A percentile compares a stretch with the other conserved stretches of the same genome.
These are phyloP conservation scores for Neoconidiobolus thromboides DNA, from an alignment of 371 early-diverging fungal species.

Conservation along the genomic window DNA sequence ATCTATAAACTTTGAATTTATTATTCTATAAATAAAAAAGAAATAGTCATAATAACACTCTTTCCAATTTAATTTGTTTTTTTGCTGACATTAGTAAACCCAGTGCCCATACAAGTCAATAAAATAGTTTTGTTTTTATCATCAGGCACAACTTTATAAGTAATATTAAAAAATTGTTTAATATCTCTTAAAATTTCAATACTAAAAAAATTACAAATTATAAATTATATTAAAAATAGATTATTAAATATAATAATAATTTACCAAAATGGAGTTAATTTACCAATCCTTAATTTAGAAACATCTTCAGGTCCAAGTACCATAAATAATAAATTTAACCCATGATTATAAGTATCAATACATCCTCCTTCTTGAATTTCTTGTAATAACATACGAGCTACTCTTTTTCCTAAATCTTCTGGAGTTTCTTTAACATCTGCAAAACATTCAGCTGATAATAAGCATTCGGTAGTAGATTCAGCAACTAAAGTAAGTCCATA, in stretches of 20 bases:
- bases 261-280: constrained; percentile 57
- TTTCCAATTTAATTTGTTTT: constrained; percentile 34
- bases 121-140: constrained; percentile 22
- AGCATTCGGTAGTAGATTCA: constrained; percentile 67
- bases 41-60: too few species aligned
- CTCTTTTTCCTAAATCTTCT: constrained; percentile 67
- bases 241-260: too few species aligned
- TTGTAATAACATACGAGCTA: constrained; percentile 52
- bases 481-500: constrained; percentile 83
- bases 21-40: too few species aligned
- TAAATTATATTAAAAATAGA: too few species aligned
- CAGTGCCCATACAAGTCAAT: constrained; percentile 77
- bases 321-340: constrained; percentile 68
- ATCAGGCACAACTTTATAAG: constrained; percentile 77
- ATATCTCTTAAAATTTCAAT: constrained; percentile 11
- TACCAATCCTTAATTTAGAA: constrained; percentile 69
- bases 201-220: too few species aligned
- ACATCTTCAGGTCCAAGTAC: constrained; percentile 85
- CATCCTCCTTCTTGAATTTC: constrained; percentile 80
- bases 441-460: constrained; percentile 66
- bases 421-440: constrained; percentile 61
- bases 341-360: constrained; percentile 75
- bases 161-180: constrained; percentile 65
- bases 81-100: constrained; percentile 72
- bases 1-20: too few species aligned